These are phyloP conservation scores for Punica granatum DNA, from an alignment of 345 rosid genomes.

Conservation along the genomic window DNA sequence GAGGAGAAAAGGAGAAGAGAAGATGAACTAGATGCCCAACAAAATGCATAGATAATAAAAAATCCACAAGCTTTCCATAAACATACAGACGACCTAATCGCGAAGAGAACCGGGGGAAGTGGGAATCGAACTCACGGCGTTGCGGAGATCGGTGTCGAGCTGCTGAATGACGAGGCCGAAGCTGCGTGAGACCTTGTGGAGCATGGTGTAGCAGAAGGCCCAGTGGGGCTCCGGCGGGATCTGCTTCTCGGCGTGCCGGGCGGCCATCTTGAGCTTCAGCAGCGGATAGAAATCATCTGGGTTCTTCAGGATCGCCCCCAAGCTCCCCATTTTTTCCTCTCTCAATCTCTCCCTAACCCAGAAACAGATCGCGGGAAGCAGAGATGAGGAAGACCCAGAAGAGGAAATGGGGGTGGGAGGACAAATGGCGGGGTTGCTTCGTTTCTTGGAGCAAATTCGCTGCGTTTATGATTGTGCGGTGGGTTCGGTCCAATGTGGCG, in stretches of 20 bases:
- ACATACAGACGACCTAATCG: background rate
- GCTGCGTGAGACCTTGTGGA: constrained; percentile 87
- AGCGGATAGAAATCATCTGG: constrained; percentile 91
- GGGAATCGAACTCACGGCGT: constrained; percentile 53
- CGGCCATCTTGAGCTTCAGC: constrained; percentile 72
- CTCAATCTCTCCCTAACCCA: no score
- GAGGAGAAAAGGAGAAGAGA: background rate
- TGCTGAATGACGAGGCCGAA: constrained; percentile 89
- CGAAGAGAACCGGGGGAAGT: background rate
- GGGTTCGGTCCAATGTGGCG: background rate
- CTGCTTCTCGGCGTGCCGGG: constrained; percentile 71
- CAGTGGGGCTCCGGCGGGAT: constrained; percentile 88
- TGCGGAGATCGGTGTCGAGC: constrained; percentile 66
- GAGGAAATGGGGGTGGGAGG: background rate
- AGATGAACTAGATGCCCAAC: background rate
- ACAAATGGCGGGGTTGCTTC: background rate
- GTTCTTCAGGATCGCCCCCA: constrained; percentile 57
- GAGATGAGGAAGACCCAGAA: background rate
- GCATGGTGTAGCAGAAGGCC: constrained; percentile 89
- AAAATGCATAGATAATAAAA: no score
- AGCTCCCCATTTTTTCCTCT: constrained; percentile 51
- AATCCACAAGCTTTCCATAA: background rate
- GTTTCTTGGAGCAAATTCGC: background rate
- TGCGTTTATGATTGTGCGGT: background rate
- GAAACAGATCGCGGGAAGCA: background rate